Conservation (phyloP, 495 filamentous ascomycete species). For the Penicillium roqueforti region DNA sequence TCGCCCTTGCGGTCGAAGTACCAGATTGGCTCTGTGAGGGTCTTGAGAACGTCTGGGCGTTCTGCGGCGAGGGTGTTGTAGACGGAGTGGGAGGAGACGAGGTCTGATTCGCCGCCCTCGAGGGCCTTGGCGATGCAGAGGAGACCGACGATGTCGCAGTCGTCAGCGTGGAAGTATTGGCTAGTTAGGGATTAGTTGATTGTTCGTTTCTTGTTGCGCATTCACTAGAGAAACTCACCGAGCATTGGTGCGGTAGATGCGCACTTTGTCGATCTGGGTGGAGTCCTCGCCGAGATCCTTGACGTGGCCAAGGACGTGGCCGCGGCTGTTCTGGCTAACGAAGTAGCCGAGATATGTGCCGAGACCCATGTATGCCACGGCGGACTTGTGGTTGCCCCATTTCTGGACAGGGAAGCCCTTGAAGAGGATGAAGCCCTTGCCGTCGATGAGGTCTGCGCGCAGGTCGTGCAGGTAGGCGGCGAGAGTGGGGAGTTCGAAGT, state of each 20-base stretch:
- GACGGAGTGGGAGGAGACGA: constrained; percentile 74
- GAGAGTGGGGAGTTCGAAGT: constrained; percentile 58
- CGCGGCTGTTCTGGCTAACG: constrained; percentile 72
- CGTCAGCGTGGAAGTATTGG: constrained; percentile 77
- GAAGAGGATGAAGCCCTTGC: constrained; percentile 80
- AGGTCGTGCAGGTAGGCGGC: constrained; percentile 49
- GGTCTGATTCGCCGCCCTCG: constrained; percentile 81
- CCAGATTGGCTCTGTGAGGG: constrained; percentile 74
- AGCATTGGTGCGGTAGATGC: constrained; percentile 82
- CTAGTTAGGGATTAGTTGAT: constrained; percentile 6
- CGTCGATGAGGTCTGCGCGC: constrained; percentile 66
- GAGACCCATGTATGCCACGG: constrained; percentile 79
- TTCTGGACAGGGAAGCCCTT: constrained; percentile 68
- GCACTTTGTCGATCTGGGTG: constrained; percentile 67
- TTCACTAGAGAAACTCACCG: constrained; percentile 41
- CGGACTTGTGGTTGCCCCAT: constrained; percentile 71
- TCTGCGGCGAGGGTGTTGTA: constrained; percentile 74
- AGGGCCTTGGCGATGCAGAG: constrained; percentile 75
- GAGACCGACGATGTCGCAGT: constrained; percentile 78
- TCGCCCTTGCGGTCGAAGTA: constrained; percentile 96
- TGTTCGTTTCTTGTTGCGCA: background rate
- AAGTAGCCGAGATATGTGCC: constrained; percentile 78
- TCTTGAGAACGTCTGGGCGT: constrained; percentile 73
- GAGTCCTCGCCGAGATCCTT: constrained; percentile 80
- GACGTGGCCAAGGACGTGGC: constrained; percentile 81